Evolutionary conservation across 306 rosid species (phyloP).

Genomic region (Pterocarpus santalinus): DNA sequence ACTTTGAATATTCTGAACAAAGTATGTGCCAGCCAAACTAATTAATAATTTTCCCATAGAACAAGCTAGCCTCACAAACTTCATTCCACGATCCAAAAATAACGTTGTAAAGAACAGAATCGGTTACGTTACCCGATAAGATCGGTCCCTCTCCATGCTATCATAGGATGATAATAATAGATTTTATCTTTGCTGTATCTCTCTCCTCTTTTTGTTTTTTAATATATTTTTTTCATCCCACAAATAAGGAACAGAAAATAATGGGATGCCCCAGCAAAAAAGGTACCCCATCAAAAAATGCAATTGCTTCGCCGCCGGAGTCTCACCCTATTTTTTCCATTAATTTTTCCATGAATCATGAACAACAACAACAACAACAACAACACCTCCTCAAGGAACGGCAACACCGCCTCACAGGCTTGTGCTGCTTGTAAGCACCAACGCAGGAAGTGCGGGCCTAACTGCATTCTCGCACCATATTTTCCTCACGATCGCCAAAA

Average conservation of each 20-base stretch:
- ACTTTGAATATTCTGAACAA: neutral
- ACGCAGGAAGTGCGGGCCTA: constrained; percentile 76
- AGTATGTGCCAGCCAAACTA: neutral
- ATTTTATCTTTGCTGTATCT: constrained; percentile 46
- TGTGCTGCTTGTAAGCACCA: constrained; percentile 91
- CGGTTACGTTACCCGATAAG: constrained; percentile 3
- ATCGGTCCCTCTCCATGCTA: neutral
- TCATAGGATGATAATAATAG: neutral
- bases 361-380: constrained; percentile 39
- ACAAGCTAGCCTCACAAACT: neutral
- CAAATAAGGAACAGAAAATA: constrained; percentile 25
- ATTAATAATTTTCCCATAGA: neutral
- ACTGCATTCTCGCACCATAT: constrained; percentile 83
- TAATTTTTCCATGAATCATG: constrained; percentile 33
- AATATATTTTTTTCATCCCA: neutral
- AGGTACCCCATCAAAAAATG: constrained; percentile 19
- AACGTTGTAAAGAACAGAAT: constrained; percentile 41
- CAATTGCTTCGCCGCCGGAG: constrained; percentile 61
- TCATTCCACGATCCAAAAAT: constrained; percentile 36
- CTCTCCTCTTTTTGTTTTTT: constrained; percentile 1
- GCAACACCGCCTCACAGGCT: constrained; percentile 55
- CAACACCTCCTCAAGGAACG: constrained; percentile 2
- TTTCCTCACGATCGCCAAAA: constrained; percentile 76
- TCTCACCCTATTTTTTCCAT: neutral
- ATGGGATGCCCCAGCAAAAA: constrained; percentile 4